These are phyloP conservation scores for Cladosporium halotolerans DNA, from an alignment of 2,329 filamentous ascomycete species.

Conservation along the genomic window DNA sequence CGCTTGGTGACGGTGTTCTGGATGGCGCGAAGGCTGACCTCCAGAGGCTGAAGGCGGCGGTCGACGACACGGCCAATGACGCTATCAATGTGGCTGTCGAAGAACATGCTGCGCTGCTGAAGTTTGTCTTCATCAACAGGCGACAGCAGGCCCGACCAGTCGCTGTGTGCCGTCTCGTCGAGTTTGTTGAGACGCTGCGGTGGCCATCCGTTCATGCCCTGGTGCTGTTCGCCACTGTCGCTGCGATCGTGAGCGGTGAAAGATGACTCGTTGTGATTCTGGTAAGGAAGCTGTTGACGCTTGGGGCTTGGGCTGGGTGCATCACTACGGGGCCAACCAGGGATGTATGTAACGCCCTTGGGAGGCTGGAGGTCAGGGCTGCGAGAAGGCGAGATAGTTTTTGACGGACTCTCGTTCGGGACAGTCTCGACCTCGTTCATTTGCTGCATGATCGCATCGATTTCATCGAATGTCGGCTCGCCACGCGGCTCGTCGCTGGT, in stretches of 20 bases:
- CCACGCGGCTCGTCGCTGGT: conserved; percentile 12
- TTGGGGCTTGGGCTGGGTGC: conserved; percentile 65
- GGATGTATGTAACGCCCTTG: conserved; percentile 26
- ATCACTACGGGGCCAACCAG: conserved; percentile 50
- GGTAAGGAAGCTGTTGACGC: conserved; percentile 12
- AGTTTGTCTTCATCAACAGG: conserved; percentile 80
- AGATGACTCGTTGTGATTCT: conserved; percentile 22
- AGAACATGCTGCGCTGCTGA: conserved; percentile 74
- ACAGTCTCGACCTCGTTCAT: conserved; percentile 53
- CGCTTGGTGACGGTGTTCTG: conserved; percentile 48
- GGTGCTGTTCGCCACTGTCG: conserved; percentile 41
- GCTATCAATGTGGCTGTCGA: conserved; percentile 83
- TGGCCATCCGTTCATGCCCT: conserved; percentile 23
- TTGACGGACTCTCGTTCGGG: conserved; percentile 16
- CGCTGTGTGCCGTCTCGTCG: conserved; percentile 64
- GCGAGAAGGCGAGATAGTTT: conserved; percentile 16
- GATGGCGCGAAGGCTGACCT: conserved; percentile 70
- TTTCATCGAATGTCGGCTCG: conserved; percentile 65
- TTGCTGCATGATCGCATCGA: conserved; percentile 87
- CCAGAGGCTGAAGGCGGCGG: conserved; percentile 70
- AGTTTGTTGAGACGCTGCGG: conserved; percentile 49
- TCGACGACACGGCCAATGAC: conserved; percentile 73
- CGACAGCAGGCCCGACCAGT: conserved; percentile 85
- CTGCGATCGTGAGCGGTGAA: conserved; percentile 26
- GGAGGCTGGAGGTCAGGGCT: conserved; percentile 23